These are phyloP conservation scores for Mortierella sp. DNA, from an alignment of 371 early-diverging fungal species.

Conservation along the genomic window DNA sequence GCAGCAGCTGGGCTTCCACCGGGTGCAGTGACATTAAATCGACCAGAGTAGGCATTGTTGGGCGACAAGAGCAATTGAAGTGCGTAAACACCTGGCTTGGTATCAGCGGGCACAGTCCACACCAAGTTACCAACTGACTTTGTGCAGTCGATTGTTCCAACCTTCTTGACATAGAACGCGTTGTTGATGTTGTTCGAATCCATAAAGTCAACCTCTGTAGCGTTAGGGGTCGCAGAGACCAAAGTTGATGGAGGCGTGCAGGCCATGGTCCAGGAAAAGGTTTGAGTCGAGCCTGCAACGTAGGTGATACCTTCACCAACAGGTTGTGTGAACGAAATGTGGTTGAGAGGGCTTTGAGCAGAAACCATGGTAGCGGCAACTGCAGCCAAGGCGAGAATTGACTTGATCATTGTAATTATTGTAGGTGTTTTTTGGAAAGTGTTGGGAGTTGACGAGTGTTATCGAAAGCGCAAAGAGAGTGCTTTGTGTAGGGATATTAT, in stretches of 20 bases:
- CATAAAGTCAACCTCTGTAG: conserved; percentile 55
- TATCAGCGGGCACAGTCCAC: conserved; percentile 65
- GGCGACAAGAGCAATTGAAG: conserved; percentile 42
- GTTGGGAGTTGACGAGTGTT: too few species aligned
- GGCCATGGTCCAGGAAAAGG: conserved; percentile 51
- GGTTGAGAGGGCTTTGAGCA: conserved; percentile 20
- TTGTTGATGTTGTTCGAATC: conserved; percentile 52
- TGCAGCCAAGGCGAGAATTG: conserved; percentile 26
- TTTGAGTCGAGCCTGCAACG: conserved; percentile 47
- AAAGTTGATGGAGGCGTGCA: conserved; percentile 36
- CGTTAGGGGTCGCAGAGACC: conserved; percentile 38
- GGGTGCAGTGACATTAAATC: conserved; percentile 44
- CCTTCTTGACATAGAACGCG: conserved; percentile 55
- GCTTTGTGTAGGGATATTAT: neutral
- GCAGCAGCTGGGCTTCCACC: neutral
- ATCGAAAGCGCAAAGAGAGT: neutral
- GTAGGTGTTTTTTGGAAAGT: neutral
- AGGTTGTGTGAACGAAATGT: conserved; percentile 55
- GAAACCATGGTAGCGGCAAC: conserved; percentile 15
- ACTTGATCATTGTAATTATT: conserved; percentile 28
- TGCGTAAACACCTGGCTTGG: conserved; percentile 69
- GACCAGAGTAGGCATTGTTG: conserved; percentile 51
- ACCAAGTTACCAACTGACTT: conserved; percentile 50
- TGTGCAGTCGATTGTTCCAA: conserved; percentile 52
- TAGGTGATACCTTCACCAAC: conserved; percentile 53